Conservation (phyloP, 2,329 filamentous ascomycete genomes). For the Sporothrix dimorphospora region DNA sequence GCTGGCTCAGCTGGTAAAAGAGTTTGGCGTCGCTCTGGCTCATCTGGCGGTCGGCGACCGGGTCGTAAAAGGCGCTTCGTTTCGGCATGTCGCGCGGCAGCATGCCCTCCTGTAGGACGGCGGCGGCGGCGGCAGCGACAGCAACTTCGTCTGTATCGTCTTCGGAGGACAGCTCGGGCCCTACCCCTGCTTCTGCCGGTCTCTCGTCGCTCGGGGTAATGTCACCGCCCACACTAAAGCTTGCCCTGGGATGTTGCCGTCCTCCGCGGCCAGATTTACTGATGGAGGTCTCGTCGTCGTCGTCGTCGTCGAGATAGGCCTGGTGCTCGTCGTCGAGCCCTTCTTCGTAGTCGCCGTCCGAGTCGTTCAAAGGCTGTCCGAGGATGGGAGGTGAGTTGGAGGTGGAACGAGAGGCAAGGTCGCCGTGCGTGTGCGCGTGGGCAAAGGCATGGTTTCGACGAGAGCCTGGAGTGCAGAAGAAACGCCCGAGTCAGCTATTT, state of each 20-base stretch:
- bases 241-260: neutral
- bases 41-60: slow-evolving; percentile 90
- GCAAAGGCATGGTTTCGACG: slow-evolving; percentile 11
- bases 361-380: neutral
- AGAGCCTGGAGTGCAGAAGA: neutral
- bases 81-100: slow-evolving; percentile 63
- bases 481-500: neutral
- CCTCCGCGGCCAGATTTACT: neutral
- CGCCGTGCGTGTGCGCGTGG: slow-evolving; percentile 6
- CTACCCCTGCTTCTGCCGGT: neutral
- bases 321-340: slow-evolving; percentile 7
- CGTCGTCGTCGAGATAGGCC: neutral
- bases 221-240: slow-evolving; percentile 19
- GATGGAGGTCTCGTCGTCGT: neutral
- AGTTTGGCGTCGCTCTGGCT: slow-evolving; percentile 93
- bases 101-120: slow-evolving; percentile 57
- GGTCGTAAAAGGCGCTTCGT: slow-evolving; percentile 89
- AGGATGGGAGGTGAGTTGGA: slow-evolving; percentile 30
- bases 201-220: slow-evolving; percentile 15
- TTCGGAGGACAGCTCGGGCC: neutral
- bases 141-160: slow-evolving; percentile 42
- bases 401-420: slow-evolving; percentile 27
- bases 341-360: slow-evolving; percentile 18
- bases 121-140: slow-evolving; percentile 25
- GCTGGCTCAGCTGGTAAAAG: slow-evolving; percentile 89